These are phyloP conservation scores for Ceratobasidium sp. DNA, from an alignment of 1,284 basidiomycete species.

Conservation along the genomic window DNA sequence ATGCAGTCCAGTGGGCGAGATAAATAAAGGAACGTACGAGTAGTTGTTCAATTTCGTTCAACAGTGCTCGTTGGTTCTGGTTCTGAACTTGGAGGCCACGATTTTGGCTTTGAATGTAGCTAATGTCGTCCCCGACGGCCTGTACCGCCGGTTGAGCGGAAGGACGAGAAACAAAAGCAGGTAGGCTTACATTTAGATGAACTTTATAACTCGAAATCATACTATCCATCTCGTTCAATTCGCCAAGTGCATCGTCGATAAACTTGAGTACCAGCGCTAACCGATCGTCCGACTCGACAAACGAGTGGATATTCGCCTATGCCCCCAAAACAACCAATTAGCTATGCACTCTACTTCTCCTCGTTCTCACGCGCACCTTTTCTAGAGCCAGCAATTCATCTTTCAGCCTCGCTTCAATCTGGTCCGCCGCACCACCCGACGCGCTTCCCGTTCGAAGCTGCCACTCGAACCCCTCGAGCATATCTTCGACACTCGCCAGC, in stretches of 20 bases:
- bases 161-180: constrained; percentile 1
- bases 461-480: constrained; percentile 99
- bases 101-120: constrained; percentile 96
- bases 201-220: constrained; percentile 92
- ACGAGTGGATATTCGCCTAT: constrained; percentile 96
- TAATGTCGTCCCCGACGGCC: constrained; percentile 95
- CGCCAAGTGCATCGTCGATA: constrained; percentile 87
- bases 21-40: constrained; percentile 66
- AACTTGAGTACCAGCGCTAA: constrained; percentile 88
- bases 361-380: constrained; percentile 66
- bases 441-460: constrained; percentile 63
- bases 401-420: constrained; percentile 86
- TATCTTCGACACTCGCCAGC: constrained; percentile 93
- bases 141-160: constrained; percentile 56
- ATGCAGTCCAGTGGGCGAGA: constrained; percentile 35
- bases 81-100: constrained; percentile 97
- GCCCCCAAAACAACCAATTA: neutral
- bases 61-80: constrained; percentile 90
- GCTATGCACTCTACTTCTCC: constrained; percentile 46
- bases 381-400: constrained; percentile 92
- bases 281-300: constrained; percentile 90
- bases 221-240: constrained; percentile 89
- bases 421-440: constrained; percentile 81
- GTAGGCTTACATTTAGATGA: constrained; percentile 81
- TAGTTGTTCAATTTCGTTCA: constrained; percentile 86